Evolutionary conservation across 2,329 filamentous ascomycete genomes (phyloP), one percentile per base, ranked within the genome.

Genomic region (Exophiala viscosa): DNA sequence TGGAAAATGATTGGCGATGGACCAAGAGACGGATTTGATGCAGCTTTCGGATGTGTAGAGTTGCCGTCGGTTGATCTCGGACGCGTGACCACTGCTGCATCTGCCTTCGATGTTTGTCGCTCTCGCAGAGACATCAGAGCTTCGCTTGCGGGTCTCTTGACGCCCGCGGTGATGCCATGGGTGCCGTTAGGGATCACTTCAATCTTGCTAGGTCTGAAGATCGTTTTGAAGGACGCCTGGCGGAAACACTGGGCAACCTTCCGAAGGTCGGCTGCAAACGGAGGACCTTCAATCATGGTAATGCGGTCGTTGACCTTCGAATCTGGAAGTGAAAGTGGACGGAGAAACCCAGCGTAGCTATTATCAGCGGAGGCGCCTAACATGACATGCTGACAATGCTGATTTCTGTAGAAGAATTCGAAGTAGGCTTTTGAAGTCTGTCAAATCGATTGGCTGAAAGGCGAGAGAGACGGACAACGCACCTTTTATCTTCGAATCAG

Each of bases 151-250:
- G 57, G 52, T 52, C 51, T 55, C 51, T 60, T 58, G 52, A 58
- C 40, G 47, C 54, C 45, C 44, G 50, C 44, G 9, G 38, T 43
- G 28, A 41, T 17, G 13, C 28, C 17, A 14, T 35, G 36, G 8
- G 17, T 35, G 15, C 57, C 50, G 23, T 51, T 51, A 9, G 55
- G 50, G 36, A 63, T 62, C 11, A 68, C 59, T 33, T 65, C 65
- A 59, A 80, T 69, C 62, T 81, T 81, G 28, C 70, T 67, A n/a
- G 74, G 68, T 36, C 79, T 76, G 62, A 84, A 83, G 17, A 84
- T 61, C 32, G 70, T 66, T 4, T 71, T 66, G 58, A 84, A 78
- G 55, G 73, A 77, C 33, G 72, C 70, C 20, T 48, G 47, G 10
- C 34, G 44, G 42, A 62, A 62, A 7, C 54, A 53, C 36, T 55